These are phyloP conservation scores for Magnusiomyces starmeri DNA, from an alignment of 1,139 yeast genomes.

Conservation along the genomic window DNA sequence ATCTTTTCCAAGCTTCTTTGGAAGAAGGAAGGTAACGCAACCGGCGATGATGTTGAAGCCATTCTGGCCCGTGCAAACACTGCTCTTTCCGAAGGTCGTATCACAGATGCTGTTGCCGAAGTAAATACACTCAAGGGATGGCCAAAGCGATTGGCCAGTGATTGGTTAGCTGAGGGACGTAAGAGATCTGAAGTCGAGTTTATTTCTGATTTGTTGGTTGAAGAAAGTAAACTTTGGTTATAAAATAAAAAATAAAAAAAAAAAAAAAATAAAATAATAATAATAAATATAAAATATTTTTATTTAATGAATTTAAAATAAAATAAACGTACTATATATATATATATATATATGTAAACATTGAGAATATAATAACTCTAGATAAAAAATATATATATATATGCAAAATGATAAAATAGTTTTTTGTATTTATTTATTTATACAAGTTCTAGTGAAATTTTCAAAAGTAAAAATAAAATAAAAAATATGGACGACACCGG, in stretches of 20 bases:
- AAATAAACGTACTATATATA: neutral
- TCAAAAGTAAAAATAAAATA: too few species aligned
- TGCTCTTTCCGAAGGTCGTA: conserved; percentile 65
- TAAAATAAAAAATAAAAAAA: neutral
- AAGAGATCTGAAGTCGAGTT: conserved; percentile 83
- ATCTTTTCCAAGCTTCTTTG: conserved; percentile 70
- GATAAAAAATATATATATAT: too few species aligned
- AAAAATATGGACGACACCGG: too few species aligned
- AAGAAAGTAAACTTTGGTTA: conserved; percentile 36
- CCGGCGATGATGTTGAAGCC: conserved; percentile 80
- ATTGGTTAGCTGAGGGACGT: conserved; percentile 87
- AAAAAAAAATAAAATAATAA: neutral
- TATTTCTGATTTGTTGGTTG: conserved; percentile 55
- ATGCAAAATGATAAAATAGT: too few species aligned
- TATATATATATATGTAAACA: neutral
- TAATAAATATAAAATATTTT: neutral
- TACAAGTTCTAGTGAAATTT: too few species aligned
- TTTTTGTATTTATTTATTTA: too few species aligned
- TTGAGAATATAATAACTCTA: neutral
- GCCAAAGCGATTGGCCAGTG: conserved; percentile 83
- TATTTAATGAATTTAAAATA: neutral
- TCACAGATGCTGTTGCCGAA: conserved; percentile 88
- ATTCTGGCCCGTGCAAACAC: conserved; percentile 81
- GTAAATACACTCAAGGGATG: conserved; percentile 87
- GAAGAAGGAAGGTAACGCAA: conserved; percentile 54